Conservation (phyloP, 768 basidiomycete genomes). For the Tylopilus plumbeoviolaceoides region DNA sequence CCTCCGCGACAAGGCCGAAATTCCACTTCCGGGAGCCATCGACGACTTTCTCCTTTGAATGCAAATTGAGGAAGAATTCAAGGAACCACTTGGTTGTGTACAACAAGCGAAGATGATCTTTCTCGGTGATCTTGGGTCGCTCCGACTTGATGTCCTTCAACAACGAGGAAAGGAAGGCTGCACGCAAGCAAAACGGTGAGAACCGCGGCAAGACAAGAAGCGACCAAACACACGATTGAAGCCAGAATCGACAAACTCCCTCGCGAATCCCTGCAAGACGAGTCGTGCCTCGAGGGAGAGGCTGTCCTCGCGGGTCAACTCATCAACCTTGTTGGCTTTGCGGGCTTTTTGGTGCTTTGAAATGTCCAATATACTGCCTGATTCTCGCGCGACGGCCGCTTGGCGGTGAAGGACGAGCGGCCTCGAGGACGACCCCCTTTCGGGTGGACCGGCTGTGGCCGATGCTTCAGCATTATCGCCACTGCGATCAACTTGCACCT, state of each 20-base stretch:
- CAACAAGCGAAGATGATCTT: slow-evolving; percentile 86
- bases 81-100: slow-evolving; percentile 90
- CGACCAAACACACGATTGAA: slow-evolving; percentile 73
- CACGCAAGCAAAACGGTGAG: slow-evolving; percentile 6
- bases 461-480: slow-evolving; percentile 24
- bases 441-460: slow-evolving; percentile 17
- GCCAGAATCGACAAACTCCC: slow-evolving; percentile 72
- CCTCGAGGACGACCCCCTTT: slow-evolving; percentile 36
- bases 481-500: slow-evolving; percentile 16
- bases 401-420: slow-evolving; percentile 83
- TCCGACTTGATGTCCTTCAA: slow-evolving; percentile 94
- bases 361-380: slow-evolving; percentile 69
- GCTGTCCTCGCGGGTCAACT: slow-evolving; percentile 63
- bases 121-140: slow-evolving; percentile 88
- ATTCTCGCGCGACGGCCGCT: slow-evolving; percentile 66
- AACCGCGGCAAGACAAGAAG: slow-evolving; percentile 11
- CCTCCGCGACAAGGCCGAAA: slow-evolving; percentile 77
- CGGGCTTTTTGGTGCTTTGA: slow-evolving; percentile 57
- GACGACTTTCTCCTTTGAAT: slow-evolving; percentile 35
- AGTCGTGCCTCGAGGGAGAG: slow-evolving; percentile 60
- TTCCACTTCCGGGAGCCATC: slow-evolving; percentile 42
- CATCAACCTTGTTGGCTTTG: slow-evolving; percentile 61
- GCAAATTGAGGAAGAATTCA: slow-evolving; percentile 72
- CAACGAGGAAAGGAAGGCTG: slow-evolving; percentile 82
- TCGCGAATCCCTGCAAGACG: slow-evolving; percentile 65